These are phyloP conservation scores for Cladophialophora psammophila DNA, from an alignment of 2,329 filamentous ascomycete species.

Conservation along the genomic window DNA sequence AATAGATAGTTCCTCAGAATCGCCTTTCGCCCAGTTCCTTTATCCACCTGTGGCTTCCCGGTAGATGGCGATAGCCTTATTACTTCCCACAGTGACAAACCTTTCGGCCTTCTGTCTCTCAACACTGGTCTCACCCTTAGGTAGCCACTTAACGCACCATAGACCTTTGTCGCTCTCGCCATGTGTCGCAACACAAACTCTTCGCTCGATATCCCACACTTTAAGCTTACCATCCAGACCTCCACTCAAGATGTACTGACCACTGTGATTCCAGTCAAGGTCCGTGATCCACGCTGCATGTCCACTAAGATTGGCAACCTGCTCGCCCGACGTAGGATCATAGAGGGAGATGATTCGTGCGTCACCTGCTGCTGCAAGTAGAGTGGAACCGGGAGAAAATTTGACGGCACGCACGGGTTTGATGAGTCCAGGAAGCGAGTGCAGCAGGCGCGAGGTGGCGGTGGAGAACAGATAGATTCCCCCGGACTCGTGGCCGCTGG, in stretches of 20 bases:
- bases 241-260: constrained; percentile 87
- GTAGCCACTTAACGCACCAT: constrained; percentile 85
- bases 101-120: constrained; percentile 59
- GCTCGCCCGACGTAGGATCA: constrained; percentile 89
- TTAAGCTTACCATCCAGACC: constrained; percentile 94
- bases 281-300: constrained; percentile 88
- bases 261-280: constrained; percentile 90
- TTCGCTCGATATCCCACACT: constrained; percentile 89
- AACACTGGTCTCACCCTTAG: constrained; percentile 63
- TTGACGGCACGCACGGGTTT: constrained; percentile 84
- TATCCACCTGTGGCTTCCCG: constrained; percentile 78
- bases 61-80: constrained; percentile 79
- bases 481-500: constrained; percentile 91
- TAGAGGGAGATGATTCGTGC: constrained; percentile 88
- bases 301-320: constrained; percentile 82
- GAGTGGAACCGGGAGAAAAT: constrained; percentile 84
- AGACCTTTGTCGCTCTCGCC: constrained; percentile 85
- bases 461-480: constrained; percentile 96
- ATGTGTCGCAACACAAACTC: constrained; percentile 88
- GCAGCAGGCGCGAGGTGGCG: constrained; percentile 76
- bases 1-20: not conserved
- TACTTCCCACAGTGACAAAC: constrained; percentile 82
- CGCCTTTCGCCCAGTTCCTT: constrained; percentile 27
- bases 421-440: constrained; percentile 83
- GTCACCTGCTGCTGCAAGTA: constrained; percentile 89